Base-by-base conservation (phyloP, 805 yeast genomes). In the Brettanomyces custersianus region DNA sequence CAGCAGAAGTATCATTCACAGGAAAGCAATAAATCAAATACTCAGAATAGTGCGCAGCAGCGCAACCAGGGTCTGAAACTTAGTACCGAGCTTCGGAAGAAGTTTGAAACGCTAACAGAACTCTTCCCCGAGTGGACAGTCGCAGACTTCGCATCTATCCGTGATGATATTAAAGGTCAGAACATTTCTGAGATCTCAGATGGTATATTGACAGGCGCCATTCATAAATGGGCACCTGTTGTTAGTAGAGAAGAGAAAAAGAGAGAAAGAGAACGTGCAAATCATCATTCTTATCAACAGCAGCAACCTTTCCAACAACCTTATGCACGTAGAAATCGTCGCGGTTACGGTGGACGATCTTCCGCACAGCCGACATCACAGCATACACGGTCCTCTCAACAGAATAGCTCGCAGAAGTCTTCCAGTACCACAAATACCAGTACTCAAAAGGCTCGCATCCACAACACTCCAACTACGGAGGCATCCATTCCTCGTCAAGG, bases 81-180 rank as follows among this genome's bases (percentile, higher is more conserved):
- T 24, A 19, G 24, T 11, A 11, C 33, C 15, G 24, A 30, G 23
- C 24, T 30, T 10, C 23, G 24, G 44, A 45, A 51, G 35, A 59
- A 71, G 55, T 65, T 74, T 40, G 60, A 60, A 36, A 74, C 82
- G 25, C 72, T 90, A 48, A 59, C 69, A 34, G 97, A 90, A 61
- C 69, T 92, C 66, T 88, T 92, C 65, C 95, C 96, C 30, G 95
- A 84, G 55, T 92, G 98, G 98, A 72, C 83, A 33, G 67, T 71
- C 37, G 94, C 83, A 20, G 98, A 92, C 55, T 74, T 92, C 54
- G 62, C 68, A 31, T 74, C 80, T 36, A 76, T 86, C 40, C 76
- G 88, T 48, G 67, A 68, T 39, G 97, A 92, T 60, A 73, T 80
- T 44, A 51, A 57, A 47, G 68, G 46, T 29, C 68, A 77, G 43